Evolutionary conservation across 257 asterid species (phyloP), one percentile per base, ranked within the genome.

Genomic region (Solanum okadae): DNA sequence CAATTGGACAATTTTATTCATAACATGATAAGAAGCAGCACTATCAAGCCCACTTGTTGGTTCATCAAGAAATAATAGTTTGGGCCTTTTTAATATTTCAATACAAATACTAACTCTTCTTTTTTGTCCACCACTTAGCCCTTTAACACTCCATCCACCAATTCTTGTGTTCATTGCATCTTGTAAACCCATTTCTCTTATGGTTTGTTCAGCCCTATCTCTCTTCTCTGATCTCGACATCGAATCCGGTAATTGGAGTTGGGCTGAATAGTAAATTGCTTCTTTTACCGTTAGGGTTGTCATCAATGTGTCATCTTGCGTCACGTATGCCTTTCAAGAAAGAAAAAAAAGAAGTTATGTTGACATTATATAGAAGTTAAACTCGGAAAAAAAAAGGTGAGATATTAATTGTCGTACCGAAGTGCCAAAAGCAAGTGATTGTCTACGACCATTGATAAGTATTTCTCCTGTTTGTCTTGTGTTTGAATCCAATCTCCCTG

Each of bases 81-180:
- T 91, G 3, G 97, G 97, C 0, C 93, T 90, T 3, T 93, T 93
- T 79, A 94, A 81, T n/a, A 94, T 92, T 61, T 94, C 95, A 12
- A 94, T 91, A 85, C 94, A 90, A 72, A 94, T 94, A 88, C 95
- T 94, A 0, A 94, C 94, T 89, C 97, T 91, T 78, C 95, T 89
- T 88, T 92, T 94, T 65, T 94, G 94, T 4, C 97, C 97, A 1
- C 97, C 95, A 65, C 97, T 94, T 1, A 94, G 88, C 1, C 97
- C 97, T 89, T 92, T 93, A 4, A 92, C 93, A n/a, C 90, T 88
- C 96, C 95, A 93, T 49, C 95, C 95, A 85, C 96, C 96, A 16
- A 94, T 92, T 85, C 94, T 88, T 4, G 97, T 92, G 75, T 93
- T 67, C 72, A 91, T 76, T 9, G 95, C 92, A 42, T 93, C 94